Percentiles rank a stretch among this genome's conserved stretches.
Evolutionary conservation across 768 basidiomycete genomes (phyloP).

Genomic region (Tulasnella sp.): DNA sequence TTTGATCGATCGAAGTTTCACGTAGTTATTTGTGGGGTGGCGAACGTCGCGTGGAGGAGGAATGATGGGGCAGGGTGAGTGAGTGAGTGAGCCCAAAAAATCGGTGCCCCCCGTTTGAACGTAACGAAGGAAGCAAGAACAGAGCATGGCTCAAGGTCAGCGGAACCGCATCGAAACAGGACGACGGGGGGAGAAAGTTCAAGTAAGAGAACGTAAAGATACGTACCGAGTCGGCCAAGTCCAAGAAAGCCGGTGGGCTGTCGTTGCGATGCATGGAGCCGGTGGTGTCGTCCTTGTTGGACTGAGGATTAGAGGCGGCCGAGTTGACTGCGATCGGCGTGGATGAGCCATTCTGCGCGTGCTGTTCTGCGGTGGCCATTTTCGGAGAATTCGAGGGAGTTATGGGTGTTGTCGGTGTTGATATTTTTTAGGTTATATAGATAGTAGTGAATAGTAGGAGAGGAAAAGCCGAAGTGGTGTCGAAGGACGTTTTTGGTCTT

Average conservation of each 20-base stretch:
- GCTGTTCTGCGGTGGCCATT: neutral
- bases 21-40: neutral
- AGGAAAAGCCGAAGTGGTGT: neutral
- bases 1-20: neutral
- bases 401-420: neutral
- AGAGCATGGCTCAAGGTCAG: conserved; percentile 23
- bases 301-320: neutral
- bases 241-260: conserved; percentile 77
- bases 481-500: neutral
- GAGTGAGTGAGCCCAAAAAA: conserved; percentile 2
- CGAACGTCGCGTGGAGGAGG: neutral
- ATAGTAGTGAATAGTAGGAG: neutral
- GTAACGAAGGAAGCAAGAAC: conserved; percentile 22
- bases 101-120: conserved; percentile 1
- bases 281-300: neutral
- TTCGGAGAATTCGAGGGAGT: neutral
- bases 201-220: neutral
- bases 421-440: neutral
- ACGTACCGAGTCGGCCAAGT: conserved; percentile 87
- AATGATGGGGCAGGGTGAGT: neutral
- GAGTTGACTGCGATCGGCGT: neutral
- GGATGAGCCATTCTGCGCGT: neutral
- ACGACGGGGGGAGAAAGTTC: conserved; percentile 18
- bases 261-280: neutral
- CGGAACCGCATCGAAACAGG: conserved; percentile 21